Conservation (phyloP, 345 rosid species). For the Boechera retrofracta region DNA sequence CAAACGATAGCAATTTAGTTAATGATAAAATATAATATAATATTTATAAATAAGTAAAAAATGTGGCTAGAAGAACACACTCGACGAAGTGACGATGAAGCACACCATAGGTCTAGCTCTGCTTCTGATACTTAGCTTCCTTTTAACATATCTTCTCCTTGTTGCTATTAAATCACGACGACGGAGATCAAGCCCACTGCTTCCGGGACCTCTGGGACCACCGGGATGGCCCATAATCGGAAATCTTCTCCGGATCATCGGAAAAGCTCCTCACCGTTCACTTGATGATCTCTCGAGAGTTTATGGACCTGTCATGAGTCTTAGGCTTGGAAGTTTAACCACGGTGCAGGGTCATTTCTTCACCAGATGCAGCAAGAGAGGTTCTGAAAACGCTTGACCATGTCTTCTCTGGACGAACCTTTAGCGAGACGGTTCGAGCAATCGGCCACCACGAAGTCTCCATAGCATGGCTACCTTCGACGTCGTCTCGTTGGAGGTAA, state of each 20-base stretch:
- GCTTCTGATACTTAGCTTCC: slow-evolving; percentile 44
- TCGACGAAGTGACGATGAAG: slow-evolving; percentile 11
- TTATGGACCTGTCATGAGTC: slow-evolving; percentile 47
- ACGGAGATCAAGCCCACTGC: slow-evolving; percentile 20
- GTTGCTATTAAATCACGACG: slow-evolving; percentile 39
- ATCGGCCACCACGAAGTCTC: slow-evolving; percentile 30
- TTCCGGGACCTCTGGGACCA: slow-evolving; percentile 29
- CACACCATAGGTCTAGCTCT: slow-evolving; percentile 26
- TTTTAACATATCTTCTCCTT: slow-evolving; percentile 51
- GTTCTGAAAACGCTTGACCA: slow-evolving; percentile 45
- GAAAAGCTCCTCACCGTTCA: slow-evolving; percentile 42
- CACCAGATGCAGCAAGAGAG: slow-evolving; percentile 45
- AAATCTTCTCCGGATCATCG: slow-evolving; percentile 33
- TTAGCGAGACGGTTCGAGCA: slow-evolving; percentile 32
- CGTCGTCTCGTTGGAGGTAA: slow-evolving; percentile 40
- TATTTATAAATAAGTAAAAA: slow-evolving; percentile 16
- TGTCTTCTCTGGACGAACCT: slow-evolving; percentile 37
- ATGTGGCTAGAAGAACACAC: slow-evolving; percentile 10
- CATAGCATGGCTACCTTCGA: slow-evolving; percentile 17
- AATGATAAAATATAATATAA: not conserved
- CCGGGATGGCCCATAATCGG: slow-evolving; percentile 42
- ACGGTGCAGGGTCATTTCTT: slow-evolving; percentile 43
- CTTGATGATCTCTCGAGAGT: slow-evolving; percentile 39
- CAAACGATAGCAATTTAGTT: not conserved
- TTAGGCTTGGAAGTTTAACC: slow-evolving; percentile 43